Conservation (phyloP, 2,329 filamentous ascomycete genomes). For the Shiraia sp. region DNA sequence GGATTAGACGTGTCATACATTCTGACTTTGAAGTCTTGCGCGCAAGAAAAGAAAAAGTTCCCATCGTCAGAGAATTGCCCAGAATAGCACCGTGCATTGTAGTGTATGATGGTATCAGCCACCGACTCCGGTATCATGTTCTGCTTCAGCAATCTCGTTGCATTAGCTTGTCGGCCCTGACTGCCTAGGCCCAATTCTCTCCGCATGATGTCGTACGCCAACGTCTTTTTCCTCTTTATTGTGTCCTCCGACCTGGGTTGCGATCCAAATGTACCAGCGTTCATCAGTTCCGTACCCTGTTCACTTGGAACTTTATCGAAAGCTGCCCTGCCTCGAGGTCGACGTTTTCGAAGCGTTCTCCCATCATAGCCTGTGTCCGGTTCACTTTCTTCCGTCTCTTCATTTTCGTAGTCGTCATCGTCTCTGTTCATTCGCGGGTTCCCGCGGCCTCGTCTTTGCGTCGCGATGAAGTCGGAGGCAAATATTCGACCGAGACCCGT, state of each 20-base stretch:
- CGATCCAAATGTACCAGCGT: slow-evolving; percentile 76
- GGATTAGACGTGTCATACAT: slow-evolving; percentile 98
- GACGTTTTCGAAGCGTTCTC: slow-evolving; percentile 44
- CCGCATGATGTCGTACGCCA: slow-evolving; percentile 74
- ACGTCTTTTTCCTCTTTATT: slow-evolving; percentile 61
- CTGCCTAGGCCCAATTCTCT: slow-evolving; percentile 76
- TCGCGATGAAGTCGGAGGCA: slow-evolving; percentile 31
- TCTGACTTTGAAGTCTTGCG: slow-evolving; percentile 89
- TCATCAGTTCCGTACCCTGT: slow-evolving; percentile 77
- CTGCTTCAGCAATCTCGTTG: slow-evolving; percentile 72
- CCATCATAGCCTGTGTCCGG: slow-evolving; percentile 44
- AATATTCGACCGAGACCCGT: slow-evolving; percentile 59
- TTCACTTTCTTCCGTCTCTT: slow-evolving; percentile 46
- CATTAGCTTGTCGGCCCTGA: slow-evolving; percentile 60
- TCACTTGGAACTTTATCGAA: slow-evolving; percentile 87
- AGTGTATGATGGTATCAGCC: slow-evolving; percentile 87
- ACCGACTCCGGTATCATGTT: slow-evolving; percentile 75
- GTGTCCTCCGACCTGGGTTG: slow-evolving; percentile 59
- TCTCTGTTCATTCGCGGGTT: slow-evolving; percentile 15
- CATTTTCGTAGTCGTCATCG: slow-evolving; percentile 43
- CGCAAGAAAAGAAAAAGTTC: slow-evolving; percentile 93
- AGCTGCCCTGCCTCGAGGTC: slow-evolving; percentile 52
- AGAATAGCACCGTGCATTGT: slow-evolving; percentile 84
- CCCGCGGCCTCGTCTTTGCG: slow-evolving; percentile 18
- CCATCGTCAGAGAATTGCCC: slow-evolving; percentile 97